These are phyloP conservation scores for Aspergillaceae sp. DNA, from an alignment of 2,329 filamentous ascomycete genomes.

Conservation along the genomic window DNA sequence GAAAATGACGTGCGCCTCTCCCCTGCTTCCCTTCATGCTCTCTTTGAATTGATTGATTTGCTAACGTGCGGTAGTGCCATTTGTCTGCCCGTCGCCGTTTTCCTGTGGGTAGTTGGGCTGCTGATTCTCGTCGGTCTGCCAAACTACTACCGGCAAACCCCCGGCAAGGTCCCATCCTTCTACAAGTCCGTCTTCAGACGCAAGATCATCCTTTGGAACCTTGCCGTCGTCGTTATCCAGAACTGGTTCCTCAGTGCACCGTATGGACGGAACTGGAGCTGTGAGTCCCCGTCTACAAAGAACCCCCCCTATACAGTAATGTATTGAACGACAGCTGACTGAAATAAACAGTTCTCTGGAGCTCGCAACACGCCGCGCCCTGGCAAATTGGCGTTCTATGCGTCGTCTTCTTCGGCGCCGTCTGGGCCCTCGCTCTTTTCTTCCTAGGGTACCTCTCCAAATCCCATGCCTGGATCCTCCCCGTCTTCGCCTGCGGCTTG, in stretches of 20 bases:
- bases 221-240: constrained; percentile 54
- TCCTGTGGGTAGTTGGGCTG: constrained; percentile 50
- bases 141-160: constrained; percentile 57
- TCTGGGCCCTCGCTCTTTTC: constrained; percentile 44
- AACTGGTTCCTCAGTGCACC: constrained; percentile 60
- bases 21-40: not conserved
- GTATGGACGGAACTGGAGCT: constrained; percentile 60
- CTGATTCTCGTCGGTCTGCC: constrained; percentile 55
- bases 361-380: constrained; percentile 45
- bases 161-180: constrained; percentile 57
- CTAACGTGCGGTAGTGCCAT: constrained; percentile 37
- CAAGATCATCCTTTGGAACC: constrained; percentile 61
- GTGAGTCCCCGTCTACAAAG: constrained; percentile 19
- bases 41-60: not conserved
- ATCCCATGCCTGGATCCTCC: constrained; percentile 57
- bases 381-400: constrained; percentile 51
- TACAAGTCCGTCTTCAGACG: constrained; percentile 54
- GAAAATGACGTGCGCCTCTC: constrained; percentile 32
- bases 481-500: constrained; percentile 59
- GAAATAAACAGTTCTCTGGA: constrained; percentile 43
- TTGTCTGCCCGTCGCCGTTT: constrained; percentile 48
- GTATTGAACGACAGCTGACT: not conserved
- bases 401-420: constrained; percentile 41
- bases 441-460: constrained; percentile 50
- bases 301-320: not conserved